Conservation (phyloP, 371 early-diverging fungal genomes). For the Vairimorpha apis region DNA sequence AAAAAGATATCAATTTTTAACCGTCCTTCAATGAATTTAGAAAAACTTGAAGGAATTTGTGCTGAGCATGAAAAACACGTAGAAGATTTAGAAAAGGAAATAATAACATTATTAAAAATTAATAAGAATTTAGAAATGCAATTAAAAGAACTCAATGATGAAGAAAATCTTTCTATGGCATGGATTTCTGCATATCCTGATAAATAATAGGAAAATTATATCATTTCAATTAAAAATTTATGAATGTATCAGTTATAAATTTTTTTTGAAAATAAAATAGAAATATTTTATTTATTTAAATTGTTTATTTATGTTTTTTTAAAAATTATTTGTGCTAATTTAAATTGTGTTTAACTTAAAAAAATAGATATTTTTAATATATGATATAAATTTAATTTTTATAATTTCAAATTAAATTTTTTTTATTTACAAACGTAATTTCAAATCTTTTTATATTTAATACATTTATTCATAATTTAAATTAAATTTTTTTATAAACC, state of each 20-base stretch:
- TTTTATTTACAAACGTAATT: too few species aligned
- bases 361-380: too few species aligned
- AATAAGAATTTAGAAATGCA: constrained; percentile 1
- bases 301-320: too few species aligned
- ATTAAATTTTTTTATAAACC: too few species aligned
- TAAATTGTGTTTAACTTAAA: too few species aligned
- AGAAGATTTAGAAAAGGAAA: constrained; percentile 5
- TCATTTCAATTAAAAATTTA: background rate
- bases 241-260: background rate
- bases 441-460: too few species aligned
- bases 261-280: too few species aligned
- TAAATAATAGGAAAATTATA: background rate
- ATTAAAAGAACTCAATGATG: constrained; percentile 2
- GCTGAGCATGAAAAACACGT: background rate
- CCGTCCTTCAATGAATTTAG: background rate
- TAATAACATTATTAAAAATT: background rate
- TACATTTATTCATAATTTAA: too few species aligned
- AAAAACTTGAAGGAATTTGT: constrained; percentile 4
- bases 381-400: too few species aligned
- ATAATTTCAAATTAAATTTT: too few species aligned
- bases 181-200: constrained; percentile 20
- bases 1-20: background rate
- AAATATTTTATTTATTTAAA: too few species aligned
- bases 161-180: background rate
- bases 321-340: too few species aligned